Percentiles rank a stretch among this genome's conserved stretches.
Evolutionary conservation across 768 basidiomycete genomes (phyloP).

Genomic region (Suillus variegatus): DNA sequence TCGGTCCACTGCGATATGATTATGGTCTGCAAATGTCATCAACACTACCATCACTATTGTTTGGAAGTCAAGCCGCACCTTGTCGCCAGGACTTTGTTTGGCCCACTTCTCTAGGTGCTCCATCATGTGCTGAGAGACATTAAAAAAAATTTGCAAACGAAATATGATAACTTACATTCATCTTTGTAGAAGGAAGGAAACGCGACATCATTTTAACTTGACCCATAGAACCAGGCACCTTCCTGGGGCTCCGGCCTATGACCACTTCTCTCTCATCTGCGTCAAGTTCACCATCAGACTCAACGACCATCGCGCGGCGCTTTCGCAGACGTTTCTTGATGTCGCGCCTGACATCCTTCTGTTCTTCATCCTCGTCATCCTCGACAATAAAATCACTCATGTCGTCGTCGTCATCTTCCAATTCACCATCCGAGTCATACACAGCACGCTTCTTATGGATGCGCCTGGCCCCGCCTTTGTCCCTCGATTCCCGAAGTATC

Average conservation of each 20-base stretch:
- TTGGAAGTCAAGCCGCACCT: conserved; percentile 38
- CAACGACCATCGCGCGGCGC: conserved; percentile 39
- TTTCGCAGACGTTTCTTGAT: conserved; percentile 43
- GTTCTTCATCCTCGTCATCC: conserved; percentile 56
- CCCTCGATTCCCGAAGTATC: conserved; percentile 12
- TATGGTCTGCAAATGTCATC: conserved; percentile 43
- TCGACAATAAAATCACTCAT: conserved; percentile 55
- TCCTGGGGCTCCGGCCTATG: conserved; percentile 35
- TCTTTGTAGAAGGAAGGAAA: conserved; percentile 73
- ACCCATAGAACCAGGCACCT: conserved; percentile 30
- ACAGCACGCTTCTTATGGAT: conserved; percentile 23
- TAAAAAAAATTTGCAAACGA: neutral
- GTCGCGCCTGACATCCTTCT: conserved; percentile 42
- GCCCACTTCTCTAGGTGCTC: conserved; percentile 47
- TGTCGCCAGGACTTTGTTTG: conserved; percentile 57
- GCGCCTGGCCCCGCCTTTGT: conserved; percentile 27
- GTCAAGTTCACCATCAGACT: conserved; percentile 46
- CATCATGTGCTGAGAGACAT: conserved; percentile 52
- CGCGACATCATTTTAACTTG: conserved; percentile 48
- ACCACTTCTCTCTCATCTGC: conserved; percentile 44
- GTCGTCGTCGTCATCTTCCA: conserved; percentile 38
- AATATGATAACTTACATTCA: conserved; percentile 50
- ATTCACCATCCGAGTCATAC: conserved; percentile 26
- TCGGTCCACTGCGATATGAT: conserved; percentile 73
- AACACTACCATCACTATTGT: neutral